These are phyloP conservation scores for Seminavis robusta DNA, from an alignment of 108 stramenopile species.

Conservation along the genomic window DNA sequence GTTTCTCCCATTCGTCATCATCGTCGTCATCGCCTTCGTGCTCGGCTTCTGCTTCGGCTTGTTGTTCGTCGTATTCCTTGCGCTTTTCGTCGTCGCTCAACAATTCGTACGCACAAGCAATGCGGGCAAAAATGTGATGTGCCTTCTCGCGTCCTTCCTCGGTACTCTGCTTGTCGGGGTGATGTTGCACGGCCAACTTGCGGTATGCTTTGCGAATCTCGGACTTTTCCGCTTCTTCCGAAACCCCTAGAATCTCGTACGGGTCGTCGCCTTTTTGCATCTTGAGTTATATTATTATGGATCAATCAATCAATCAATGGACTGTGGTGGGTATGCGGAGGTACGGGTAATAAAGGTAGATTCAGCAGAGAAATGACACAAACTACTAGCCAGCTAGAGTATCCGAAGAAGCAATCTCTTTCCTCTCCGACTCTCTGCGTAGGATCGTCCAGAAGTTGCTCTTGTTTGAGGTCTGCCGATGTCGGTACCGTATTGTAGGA, in stretches of 20 bases:
- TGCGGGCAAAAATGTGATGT: conserved; percentile 6
- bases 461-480: too few species aligned
- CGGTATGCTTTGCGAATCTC: conserved; percentile 59
- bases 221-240: conserved; percentile 24
- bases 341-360: too few species aligned
- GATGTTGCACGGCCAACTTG: conserved; percentile 69
- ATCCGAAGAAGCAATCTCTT: too few species aligned
- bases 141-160: conserved; percentile 7
- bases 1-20: too few species aligned
- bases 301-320: too few species aligned
- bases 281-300: too few species aligned
- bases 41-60: not conserved
- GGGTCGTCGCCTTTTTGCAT: conserved; percentile 17
- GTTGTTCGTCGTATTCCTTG: conserved; percentile 15
- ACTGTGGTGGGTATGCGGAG: too few species aligned
- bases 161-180: conserved; percentile 87
- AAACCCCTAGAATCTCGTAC: conserved; percentile 48
- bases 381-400: too few species aligned
- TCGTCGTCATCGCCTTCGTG: not conserved
- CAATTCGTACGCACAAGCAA: conserved; percentile 20
- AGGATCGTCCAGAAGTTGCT: too few species aligned
- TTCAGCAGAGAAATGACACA: too few species aligned
- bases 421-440: too few species aligned
- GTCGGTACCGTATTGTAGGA: too few species aligned
- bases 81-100: conserved; percentile 7